phyloP scores from a whole-genome alignment of 2,329 filamentous ascomycete genomes.

The Aspergillus floridensis region DNA sequence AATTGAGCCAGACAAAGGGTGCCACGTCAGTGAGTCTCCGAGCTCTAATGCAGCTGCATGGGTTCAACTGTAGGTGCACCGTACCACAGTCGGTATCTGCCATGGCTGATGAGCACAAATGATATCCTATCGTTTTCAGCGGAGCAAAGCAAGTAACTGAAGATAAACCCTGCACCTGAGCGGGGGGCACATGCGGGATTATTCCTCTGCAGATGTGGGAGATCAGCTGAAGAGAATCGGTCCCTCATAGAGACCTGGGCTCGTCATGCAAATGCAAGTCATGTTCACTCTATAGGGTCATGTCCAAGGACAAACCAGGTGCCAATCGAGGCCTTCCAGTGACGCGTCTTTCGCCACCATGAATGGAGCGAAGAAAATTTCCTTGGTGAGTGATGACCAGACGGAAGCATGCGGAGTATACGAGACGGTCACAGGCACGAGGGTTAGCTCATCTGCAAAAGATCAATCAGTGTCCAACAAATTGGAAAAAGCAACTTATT shows the following conservation, averaged over 20 bases:
- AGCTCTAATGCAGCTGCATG: conserved; percentile 41
- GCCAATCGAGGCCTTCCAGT: conserved; percentile 33
- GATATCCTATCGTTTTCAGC: conserved; percentile 33
- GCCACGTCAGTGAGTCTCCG: conserved; percentile 44
- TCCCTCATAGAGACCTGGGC: conserved; percentile 19
- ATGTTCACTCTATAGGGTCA: conserved; percentile 13
- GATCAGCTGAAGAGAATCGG: conserved; percentile 43
- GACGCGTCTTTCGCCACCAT: conserved; percentile 34
- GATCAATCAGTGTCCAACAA: conserved; percentile 5
- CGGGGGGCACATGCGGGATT: conserved; percentile 38
- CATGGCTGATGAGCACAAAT: conserved; percentile 29
- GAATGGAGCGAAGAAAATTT: conserved; percentile 13
- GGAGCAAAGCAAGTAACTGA: conserved; percentile 26
- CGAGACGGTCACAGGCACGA: conserved; percentile 18
- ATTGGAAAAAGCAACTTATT: conserved; percentile 15
- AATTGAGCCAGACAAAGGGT: conserved; percentile 33
- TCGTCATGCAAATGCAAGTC: conserved; percentile 21
- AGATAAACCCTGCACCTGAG: conserved; percentile 37
- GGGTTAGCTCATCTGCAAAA: conserved; percentile 12
- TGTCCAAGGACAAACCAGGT: conserved; percentile 19
- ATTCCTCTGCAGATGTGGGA: conserved; percentile 39
- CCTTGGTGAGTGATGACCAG: conserved; percentile 27
- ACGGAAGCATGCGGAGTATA: conserved; percentile 30
- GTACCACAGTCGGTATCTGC: conserved; percentile 35
- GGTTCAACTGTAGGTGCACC: conserved; percentile 33